Evolutionary conservation across 768 basidiomycete species (phyloP).

Genomic region (Boletellus ananas): DNA sequence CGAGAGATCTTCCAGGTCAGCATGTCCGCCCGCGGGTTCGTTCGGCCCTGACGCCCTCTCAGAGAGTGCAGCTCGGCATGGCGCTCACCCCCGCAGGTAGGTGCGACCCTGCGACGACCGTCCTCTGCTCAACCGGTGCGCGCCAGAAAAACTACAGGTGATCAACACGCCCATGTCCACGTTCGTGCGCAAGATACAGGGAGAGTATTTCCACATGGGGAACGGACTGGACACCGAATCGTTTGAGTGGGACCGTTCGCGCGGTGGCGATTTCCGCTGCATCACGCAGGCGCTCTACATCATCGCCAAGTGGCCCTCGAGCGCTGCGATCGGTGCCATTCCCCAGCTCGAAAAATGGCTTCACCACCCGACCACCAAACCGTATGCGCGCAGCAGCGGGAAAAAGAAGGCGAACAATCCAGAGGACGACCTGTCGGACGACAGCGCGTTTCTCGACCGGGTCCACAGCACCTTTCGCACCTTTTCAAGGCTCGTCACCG

Average conservation of each 20-base stretch:
- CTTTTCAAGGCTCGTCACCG: conserved; percentile 43
- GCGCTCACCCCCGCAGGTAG: conserved; percentile 67
- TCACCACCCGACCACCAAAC: conserved; percentile 16
- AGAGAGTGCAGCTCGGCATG: conserved; percentile 79
- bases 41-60: neutral
- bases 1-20: conserved; percentile 71
- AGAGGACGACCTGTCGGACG: conserved; percentile 23
- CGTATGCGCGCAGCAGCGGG: conserved; percentile 2
- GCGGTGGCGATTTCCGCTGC: conserved; percentile 56
- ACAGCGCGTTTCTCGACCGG: conserved; percentile 32
- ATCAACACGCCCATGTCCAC: conserved; percentile 51
- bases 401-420: conserved; percentile 19
- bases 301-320: conserved; percentile 43
- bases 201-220: conserved; percentile 40
- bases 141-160: conserved; percentile 65
- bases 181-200: conserved; percentile 57
- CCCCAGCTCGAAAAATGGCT: conserved; percentile 52
- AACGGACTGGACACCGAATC: conserved; percentile 32
- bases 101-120: conserved; percentile 1
- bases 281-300: conserved; percentile 51
- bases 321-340: conserved; percentile 30
- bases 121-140: neutral
- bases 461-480: conserved; percentile 44
- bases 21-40: neutral
- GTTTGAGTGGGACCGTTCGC: conserved; percentile 49